Base-by-base conservation (phyloP, 805 yeast genomes). In the Pichia cephalocereana region DNA sequence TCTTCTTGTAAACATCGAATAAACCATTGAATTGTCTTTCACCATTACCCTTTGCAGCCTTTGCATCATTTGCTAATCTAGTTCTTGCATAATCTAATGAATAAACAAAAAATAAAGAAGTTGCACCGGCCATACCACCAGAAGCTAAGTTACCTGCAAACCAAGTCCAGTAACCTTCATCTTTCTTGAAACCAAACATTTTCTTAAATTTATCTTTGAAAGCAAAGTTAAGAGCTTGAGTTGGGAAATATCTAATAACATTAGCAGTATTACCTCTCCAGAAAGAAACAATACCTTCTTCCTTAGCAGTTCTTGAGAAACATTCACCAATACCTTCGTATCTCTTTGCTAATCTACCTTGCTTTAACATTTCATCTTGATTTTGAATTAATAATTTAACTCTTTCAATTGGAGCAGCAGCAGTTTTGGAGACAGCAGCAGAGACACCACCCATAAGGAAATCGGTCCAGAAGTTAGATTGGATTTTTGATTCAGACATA, bases 261-360 rank as follows among this genome's bases (percentile, higher is more conserved):
- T 89, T 89, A 67, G 97, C 97, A 59, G 96, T 90, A 90, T 89
- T 89, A 82, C 97, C 97, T 85, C 96, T 85, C 97, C 97, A 89
- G 91, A 89, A 88, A 57, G 97, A 75, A 60, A 74, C 78, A 57
- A 86, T 66, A 82, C 97, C 97, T 79, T 89, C 97, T 62, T 84
- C 87, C 62, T 86, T 84, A 58, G 90, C 84, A 62, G 97, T 90
- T 81, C 96, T 86, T 66, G 70, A 80, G 95, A 90, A 89, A 78
- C 96, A 87, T 69, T 89, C 97, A 56, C 63, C 74, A 58, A 89
- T 90, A 86, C 97, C 97, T 60, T 74, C 80, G 83, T 90, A 89
- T 70, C 77, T 82, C 66, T 69, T 78, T 61, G 87, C 77, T 67
- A 89, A 79, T 79, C 96, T 88, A 70, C 97, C 96, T 77, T 88